Evolutionary conservation across 129 eudicot genomes (phyloP).

Genomic region (Centaurea solstitialis): DNA sequence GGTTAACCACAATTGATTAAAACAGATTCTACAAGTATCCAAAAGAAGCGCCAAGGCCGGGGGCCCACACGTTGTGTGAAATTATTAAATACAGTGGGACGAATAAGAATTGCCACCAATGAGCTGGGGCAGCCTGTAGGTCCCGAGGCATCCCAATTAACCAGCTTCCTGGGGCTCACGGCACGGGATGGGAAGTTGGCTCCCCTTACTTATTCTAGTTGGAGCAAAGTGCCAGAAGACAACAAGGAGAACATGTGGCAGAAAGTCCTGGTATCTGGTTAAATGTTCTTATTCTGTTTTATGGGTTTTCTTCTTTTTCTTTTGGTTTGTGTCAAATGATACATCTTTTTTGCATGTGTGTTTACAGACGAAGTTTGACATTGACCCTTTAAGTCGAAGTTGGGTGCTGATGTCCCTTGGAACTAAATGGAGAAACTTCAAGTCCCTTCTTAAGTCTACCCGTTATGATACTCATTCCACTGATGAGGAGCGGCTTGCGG

Average conservation of each 20-base stretch:
- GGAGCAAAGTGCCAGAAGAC: conserved; percentile 55
- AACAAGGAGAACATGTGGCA: conserved; percentile 64
- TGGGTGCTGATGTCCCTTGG: conserved; percentile 61
- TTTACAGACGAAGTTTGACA: conserved; percentile 54
- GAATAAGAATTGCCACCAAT: conserved; percentile 35
- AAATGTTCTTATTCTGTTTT: background rate
- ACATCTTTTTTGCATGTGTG: background rate
- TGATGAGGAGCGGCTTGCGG: conserved; percentile 56
- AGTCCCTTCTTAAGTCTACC: conserved; percentile 38
- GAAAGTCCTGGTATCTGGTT: conserved; percentile 47
- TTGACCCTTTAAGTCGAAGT: conserved; percentile 42
- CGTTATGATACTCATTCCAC: conserved; percentile 46
- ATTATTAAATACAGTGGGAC: conserved; percentile 29
- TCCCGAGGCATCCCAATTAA: conserved; percentile 40
- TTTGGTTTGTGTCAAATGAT: background rate
- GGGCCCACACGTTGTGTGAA: conserved; percentile 45
- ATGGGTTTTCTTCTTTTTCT: background rate
- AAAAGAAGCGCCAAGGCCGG: conserved; percentile 34
- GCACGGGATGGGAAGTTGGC: conserved; percentile 56
- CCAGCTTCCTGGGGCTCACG: conserved; percentile 49
- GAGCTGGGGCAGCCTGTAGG: conserved; percentile 59
- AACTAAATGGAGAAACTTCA: conserved; percentile 58
- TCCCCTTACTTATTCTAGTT: conserved; percentile 54
- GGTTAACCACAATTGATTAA: conserved; percentile 7
- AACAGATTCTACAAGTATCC: conserved; percentile 29